Conservation (phyloP, 345 rosid genomes). For the Populus ilicifolia region DNA sequence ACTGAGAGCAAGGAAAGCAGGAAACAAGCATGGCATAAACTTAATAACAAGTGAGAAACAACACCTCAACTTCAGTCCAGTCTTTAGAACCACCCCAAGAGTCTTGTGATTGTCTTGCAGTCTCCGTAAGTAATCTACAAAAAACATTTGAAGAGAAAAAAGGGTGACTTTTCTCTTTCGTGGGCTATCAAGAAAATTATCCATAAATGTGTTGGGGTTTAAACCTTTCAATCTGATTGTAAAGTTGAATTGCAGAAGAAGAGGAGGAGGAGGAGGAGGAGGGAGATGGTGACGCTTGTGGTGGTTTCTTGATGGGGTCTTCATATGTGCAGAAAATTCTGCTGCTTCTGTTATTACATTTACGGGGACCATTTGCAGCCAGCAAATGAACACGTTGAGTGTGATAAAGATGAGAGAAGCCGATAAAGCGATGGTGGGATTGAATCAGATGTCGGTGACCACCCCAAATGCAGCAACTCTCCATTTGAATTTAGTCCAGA, state of each 20-base stretch:
- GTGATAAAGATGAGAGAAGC: neutral
- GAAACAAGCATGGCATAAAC: neutral
- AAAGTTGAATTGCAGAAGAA: constrained; percentile 60
- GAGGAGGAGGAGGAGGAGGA: constrained; percentile 7
- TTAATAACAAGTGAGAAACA: neutral
- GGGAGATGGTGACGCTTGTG: constrained; percentile 13
- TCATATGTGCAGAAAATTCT: constrained; percentile 39
- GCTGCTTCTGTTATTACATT: neutral
- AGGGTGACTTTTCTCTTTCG: neutral
- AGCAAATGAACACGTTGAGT: neutral
- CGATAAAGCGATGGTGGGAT: neutral
- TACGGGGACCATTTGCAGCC: constrained; percentile 1
- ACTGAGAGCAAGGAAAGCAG: neutral
- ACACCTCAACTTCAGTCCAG: constrained; percentile 86
- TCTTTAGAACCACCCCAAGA: constrained; percentile 54
- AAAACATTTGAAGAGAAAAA: constrained; percentile 1
- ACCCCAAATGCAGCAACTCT: constrained; percentile 17
- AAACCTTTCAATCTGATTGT: constrained; percentile 87
- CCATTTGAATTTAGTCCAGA: constrained; percentile 10
- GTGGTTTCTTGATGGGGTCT: constrained; percentile 32
- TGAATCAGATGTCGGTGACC: constrained; percentile 1
- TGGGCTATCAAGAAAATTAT: neutral
- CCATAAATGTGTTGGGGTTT: neutral
- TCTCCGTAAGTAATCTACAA: constrained; percentile 75
- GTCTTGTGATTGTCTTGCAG: constrained; percentile 71